phyloP scores from a whole-genome alignment of 2,329 filamentous ascomycete species.

The Cordyceps tenuipes region DNA sequence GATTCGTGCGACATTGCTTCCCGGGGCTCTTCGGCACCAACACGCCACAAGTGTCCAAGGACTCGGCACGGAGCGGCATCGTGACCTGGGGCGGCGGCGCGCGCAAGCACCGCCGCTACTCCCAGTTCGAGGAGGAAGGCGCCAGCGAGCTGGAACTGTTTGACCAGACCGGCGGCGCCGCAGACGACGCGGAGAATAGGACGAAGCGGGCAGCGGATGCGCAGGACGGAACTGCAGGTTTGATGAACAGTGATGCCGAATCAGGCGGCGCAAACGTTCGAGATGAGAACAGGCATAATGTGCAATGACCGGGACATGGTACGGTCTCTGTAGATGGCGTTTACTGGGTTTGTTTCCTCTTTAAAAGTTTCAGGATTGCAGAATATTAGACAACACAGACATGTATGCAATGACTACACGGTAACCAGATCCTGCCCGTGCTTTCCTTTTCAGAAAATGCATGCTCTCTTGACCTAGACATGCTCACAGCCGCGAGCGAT shows the following conservation, averaged over 20 bases:
- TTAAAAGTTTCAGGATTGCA: too few species aligned
- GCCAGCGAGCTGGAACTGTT: conserved; percentile 1
- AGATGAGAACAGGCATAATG: background rate
- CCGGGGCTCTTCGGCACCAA: background rate
- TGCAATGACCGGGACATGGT: background rate
- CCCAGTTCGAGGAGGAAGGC: conserved; percentile 1
- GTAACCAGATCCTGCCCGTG: too few species aligned
- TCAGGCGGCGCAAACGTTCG: background rate
- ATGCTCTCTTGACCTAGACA: too few species aligned
- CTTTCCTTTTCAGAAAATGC: too few species aligned
- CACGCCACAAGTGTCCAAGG: background rate
- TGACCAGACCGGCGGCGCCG: background rate
- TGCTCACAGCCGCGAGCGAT: too few species aligned
- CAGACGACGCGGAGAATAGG: background rate
- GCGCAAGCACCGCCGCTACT: background rate
- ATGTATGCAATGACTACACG: too few species aligned
- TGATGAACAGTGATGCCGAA: background rate
- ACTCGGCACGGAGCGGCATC: background rate
- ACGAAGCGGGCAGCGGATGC: background rate
- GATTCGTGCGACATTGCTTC: conserved; percentile 2
- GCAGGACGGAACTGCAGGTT: background rate
- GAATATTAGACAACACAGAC: too few species aligned
- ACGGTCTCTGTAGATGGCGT: too few species aligned
- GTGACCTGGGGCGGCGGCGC: background rate
- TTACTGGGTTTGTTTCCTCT: too few species aligned